Evolutionary conservation across 768 basidiomycete species (phyloP).

Genomic region (Tulasnella sp.): DNA sequence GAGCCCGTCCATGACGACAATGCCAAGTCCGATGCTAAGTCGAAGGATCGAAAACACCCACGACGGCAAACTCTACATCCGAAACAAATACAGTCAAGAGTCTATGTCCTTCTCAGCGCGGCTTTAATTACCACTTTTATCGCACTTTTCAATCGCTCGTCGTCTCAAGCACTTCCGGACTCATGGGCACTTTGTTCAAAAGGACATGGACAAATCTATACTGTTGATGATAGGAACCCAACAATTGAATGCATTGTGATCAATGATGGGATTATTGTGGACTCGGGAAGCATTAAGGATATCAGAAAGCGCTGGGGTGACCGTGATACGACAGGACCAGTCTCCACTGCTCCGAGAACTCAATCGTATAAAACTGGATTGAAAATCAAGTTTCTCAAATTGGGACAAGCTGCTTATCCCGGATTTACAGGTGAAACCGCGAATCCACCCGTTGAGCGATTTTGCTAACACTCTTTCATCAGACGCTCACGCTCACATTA

Average conservation of each 20-base stretch:
- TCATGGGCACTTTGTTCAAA: constrained; percentile 7
- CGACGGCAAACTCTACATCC: too few relatives aligned
- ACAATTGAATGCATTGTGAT: constrained; percentile 52
- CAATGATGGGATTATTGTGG: constrained; percentile 34
- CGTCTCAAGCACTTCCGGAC: too few relatives aligned
- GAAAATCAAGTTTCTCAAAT: constrained; percentile 37
- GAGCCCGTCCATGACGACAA: too few relatives aligned
- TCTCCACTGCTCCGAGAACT: constrained; percentile 12
- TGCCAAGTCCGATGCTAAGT: too few relatives aligned
- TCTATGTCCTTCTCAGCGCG: too few relatives aligned
- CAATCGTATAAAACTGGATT: constrained; percentile 21
- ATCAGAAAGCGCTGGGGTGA: constrained; percentile 25
- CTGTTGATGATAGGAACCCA: constrained; percentile 43
- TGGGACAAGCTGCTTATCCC: constrained; percentile 50
- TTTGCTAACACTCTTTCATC: background rate
- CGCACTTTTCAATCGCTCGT: too few relatives aligned
- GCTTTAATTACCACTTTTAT: too few relatives aligned
- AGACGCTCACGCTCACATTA: constrained; percentile 74
- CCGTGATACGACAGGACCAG: constrained; percentile 20
- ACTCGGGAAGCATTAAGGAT: constrained; percentile 42
- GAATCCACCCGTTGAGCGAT: background rate
- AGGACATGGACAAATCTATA: constrained; percentile 39
- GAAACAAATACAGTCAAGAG: too few relatives aligned
- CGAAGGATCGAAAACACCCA: too few relatives aligned
- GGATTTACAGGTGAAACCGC: constrained; percentile 48